Evolutionary conservation across 1,284 basidiomycete genomes (phyloP).

Genomic region (Gomphus bonarii): DNA sequence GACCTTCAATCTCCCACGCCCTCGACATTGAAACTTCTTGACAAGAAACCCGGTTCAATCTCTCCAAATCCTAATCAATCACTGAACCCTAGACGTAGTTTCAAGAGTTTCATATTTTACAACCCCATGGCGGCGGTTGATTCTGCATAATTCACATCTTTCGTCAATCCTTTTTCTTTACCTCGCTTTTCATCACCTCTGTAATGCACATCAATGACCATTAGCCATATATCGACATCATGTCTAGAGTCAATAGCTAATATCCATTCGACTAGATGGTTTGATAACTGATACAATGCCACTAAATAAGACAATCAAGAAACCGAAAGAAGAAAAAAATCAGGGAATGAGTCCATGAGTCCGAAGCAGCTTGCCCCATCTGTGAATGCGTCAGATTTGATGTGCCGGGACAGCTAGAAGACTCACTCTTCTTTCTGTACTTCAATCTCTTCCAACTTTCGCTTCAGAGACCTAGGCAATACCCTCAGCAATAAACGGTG

Average conservation of each 20-base stretch:
- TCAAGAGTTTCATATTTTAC: conserved; percentile 4
- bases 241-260: not conserved
- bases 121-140: not conserved
- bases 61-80: not conserved
- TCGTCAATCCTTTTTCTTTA: not conserved
- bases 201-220: not conserved
- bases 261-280: not conserved
- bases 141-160: not conserved
- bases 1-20: not conserved
- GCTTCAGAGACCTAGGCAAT: conserved; percentile 50
- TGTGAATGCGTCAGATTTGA: conserved; percentile 20
- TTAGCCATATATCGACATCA: not conserved
- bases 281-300: conserved; percentile 1
- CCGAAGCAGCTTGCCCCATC: conserved; percentile 57
- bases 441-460: conserved; percentile 60
- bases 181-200: not conserved
- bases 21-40: not conserved
- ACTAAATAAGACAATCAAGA: not conserved
- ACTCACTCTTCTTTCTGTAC: conserved; percentile 72
- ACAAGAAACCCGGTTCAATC: not conserved
- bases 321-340: conserved; percentile 13
- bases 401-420: not conserved
- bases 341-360: conserved; percentile 43
- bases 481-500: conserved; percentile 9
- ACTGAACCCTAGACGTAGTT: conserved; percentile 6